Conservation (phyloP, 345 rosid species). For the Pseudoturritis turrita region DNA sequence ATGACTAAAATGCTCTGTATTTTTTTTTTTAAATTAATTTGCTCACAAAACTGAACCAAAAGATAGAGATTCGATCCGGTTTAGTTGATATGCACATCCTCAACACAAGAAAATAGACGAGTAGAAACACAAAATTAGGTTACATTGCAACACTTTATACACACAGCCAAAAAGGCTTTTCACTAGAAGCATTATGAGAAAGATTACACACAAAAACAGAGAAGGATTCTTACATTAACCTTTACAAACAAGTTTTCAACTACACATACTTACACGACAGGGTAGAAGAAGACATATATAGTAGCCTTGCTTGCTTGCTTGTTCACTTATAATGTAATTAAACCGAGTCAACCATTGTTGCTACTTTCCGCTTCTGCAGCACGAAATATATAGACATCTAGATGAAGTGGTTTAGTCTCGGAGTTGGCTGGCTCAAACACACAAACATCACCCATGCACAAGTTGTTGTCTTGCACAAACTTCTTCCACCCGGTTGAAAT, state of each 20-base stretch:
- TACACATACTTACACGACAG: background rate
- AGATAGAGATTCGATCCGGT: background rate
- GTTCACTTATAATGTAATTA: background rate
- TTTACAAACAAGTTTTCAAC: background rate
- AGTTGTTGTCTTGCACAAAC: constrained; percentile 17
- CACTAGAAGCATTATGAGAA: background rate
- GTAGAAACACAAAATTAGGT: no score
- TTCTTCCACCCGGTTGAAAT: constrained; percentile 22
- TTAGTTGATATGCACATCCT: background rate
- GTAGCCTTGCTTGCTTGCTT: background rate
- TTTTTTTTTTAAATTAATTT: no score
- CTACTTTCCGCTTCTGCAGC: constrained; percentile 18
- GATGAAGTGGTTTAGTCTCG: background rate
- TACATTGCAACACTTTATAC: background rate
- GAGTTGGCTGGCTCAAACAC: constrained; percentile 23
- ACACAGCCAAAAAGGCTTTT: background rate
- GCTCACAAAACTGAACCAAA: background rate
- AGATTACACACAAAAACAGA: background rate
- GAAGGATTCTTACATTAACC: background rate
- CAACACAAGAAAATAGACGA: no score
- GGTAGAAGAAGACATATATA: background rate
- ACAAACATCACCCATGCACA: constrained; percentile 13
- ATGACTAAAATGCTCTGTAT: no score
- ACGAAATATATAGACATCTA: constrained; percentile 15
- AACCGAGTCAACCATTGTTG: constrained; percentile 5